Base-by-base conservation (phyloP, 1,284 basidiomycete genomes). In the Naganishia liquefaciens region DNA sequence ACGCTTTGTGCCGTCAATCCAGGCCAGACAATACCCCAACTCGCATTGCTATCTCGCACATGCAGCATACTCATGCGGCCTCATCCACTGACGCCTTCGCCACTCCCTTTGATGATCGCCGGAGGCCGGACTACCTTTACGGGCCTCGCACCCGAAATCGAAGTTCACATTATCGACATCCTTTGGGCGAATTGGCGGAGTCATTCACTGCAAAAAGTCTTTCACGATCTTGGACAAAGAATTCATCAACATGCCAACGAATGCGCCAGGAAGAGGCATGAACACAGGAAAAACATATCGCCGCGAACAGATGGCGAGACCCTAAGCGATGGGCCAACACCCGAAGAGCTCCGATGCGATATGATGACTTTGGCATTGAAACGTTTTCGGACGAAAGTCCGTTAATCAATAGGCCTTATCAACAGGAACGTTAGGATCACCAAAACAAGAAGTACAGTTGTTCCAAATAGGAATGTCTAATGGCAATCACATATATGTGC, bases 141-240 rank as follows among this genome's bases (percentile, higher is more conserved):
- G 9, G 78, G 77, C 17, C 67, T 79, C 40, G 73, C 72, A 10
- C 76, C 77, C 54, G 77, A 77, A 39, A 78, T 79, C 47, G 78
- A 79, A 62, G 71, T 73, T 44, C 78, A 79, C 67, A 79, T 79
- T 49, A 75, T 79, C 42, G 76, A 75, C 7, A 75, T 79, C 10
- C 71, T 78, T 5, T 79, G 78, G 78, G 78, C 78, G 54, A 73
- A 70, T 7, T 79, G 78, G 78, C 65, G 78, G 39, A 76, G 61
- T 30, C 43, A 77, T 28, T 71, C 74, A 19, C 66, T 79, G 17
- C 68, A 77, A 52, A 77, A 79, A 64, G 72, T 78, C 25, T 79
- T 78, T 60, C 71, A 71, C 15, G 69, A 69, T 15, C 65, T 79
- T 40, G 55, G 57, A 27, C 47, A 33, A 21, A 28, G 57, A 25